phyloP scores from a whole-genome alignment of 2,329 filamentous ascomycete genomes.

The Mollisiaceae sp. region DNA sequence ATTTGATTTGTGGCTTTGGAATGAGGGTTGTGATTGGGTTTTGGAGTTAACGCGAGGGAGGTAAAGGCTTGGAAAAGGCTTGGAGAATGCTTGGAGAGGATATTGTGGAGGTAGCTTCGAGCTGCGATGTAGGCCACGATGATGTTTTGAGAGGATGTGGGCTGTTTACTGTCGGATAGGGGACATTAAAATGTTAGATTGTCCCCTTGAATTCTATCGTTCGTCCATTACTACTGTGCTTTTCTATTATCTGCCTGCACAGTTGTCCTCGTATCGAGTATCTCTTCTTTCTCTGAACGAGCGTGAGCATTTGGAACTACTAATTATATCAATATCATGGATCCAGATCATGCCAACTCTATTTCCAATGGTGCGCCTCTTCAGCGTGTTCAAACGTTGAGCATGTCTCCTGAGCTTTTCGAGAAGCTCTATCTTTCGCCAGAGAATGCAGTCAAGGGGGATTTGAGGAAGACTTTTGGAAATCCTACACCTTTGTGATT shows the following conservation, averaged over 20 bases:
- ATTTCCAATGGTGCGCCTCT: neutral
- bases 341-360: neutral
- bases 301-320: too few species aligned
- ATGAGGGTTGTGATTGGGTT: constrained; percentile 7
- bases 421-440: constrained; percentile 68
- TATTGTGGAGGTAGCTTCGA: neutral
- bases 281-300: too few species aligned
- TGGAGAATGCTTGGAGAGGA: neutral
- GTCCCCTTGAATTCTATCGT: too few species aligned
- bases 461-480: constrained; percentile 60
- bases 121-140: neutral
- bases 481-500: constrained; percentile 66
- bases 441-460: constrained; percentile 56
- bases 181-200: too few species aligned
- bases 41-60: neutral
- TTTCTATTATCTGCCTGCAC: too few species aligned
- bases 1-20: neutral
- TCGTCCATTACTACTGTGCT: too few species aligned
- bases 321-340: too few species aligned
- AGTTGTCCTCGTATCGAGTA: too few species aligned
- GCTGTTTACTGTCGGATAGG: too few species aligned
- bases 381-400: constrained; percentile 7
- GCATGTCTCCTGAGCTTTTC: constrained; percentile 63
- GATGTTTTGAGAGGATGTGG: neutral
- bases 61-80: neutral